These are phyloP conservation scores for Artomyces pyxidatus DNA, from an alignment of 768 basidiomycete species.

Conservation along the genomic window DNA sequence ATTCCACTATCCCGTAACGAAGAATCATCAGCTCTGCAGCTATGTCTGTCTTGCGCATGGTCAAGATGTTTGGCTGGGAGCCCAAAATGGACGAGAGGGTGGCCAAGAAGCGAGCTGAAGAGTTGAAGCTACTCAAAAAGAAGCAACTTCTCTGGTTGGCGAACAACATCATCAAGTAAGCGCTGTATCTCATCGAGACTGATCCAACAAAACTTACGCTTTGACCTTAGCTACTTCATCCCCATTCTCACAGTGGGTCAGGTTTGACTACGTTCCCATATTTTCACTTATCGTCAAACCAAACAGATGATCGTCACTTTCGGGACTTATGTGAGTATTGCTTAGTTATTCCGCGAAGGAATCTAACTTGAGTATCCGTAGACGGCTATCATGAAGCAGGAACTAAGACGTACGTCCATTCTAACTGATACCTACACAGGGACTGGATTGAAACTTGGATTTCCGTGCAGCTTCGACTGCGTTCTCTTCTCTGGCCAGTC, in stretches of 20 bases:
- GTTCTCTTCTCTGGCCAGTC: conserved; percentile 22
- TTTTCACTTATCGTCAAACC: neutral
- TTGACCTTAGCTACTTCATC: conserved; percentile 26
- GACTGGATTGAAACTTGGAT: neutral
- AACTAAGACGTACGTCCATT: neutral
- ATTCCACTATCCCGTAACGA: neutral
- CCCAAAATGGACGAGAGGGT: conserved; percentile 31
- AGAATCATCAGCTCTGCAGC: no score
- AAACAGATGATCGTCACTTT: conserved; percentile 12
- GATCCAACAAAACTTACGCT: neutral
- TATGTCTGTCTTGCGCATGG: conserved; percentile 34
- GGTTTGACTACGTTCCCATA: neutral
- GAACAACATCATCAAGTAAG: conserved; percentile 26
- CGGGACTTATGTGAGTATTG: neutral
- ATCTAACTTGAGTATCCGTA: conserved; percentile 9
- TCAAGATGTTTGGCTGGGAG: conserved; percentile 61
- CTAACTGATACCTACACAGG: neutral
- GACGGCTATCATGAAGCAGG: conserved; percentile 17
- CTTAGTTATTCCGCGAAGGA: neutral
- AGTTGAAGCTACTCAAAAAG: conserved; percentile 28
- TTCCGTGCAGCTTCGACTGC: conserved; percentile 18
- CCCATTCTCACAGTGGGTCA: conserved; percentile 27
- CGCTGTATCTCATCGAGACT: neutral
- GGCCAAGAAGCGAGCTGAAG: conserved; percentile 29
- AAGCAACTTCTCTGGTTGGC: conserved; percentile 26